Evolutionary conservation across 2,329 filamentous ascomycete species (phyloP).

Genomic region (Coleophoma cylindrospora): DNA sequence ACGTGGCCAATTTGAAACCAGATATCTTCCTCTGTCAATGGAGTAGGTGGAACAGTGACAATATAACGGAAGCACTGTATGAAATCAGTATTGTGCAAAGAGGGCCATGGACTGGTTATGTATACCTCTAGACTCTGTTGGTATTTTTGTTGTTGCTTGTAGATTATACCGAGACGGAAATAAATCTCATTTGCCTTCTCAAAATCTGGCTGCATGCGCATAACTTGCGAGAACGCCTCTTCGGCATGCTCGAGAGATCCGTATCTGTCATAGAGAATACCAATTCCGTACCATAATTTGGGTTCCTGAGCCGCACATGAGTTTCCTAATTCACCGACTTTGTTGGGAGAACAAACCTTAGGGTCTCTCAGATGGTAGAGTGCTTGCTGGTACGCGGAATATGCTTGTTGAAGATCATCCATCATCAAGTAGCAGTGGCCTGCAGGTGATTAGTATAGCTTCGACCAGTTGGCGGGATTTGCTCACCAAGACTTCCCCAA

Average conservation of each 20-base stretch:
- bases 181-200: slow-evolving; percentile 99
- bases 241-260: slow-evolving; percentile 95
- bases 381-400: slow-evolving; percentile 93
- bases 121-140: slow-evolving; percentile 82
- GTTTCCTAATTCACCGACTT: slow-evolving; percentile 2
- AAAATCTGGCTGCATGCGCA: slow-evolving; percentile 96
- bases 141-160: slow-evolving; percentile 97
- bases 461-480: background rate
- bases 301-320: slow-evolving; percentile 60
- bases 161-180: slow-evolving; percentile 97
- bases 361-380: slow-evolving; percentile 89
- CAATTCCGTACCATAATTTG: slow-evolving; percentile 98
- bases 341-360: slow-evolving; percentile 53
- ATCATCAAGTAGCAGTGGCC: slow-evolving; percentile 99
- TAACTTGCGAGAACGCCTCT: slow-evolving; percentile 96
- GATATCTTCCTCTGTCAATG: slow-evolving; percentile 94
- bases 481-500: slow-evolving; percentile 87
- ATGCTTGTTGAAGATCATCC: slow-evolving; percentile 95
- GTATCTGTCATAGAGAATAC: slow-evolving; percentile 94
- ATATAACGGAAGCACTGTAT: slow-evolving; percentile 95
- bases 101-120: slow-evolving; percentile 11
- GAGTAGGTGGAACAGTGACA: slow-evolving; percentile 84
- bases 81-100: slow-evolving; percentile 7
- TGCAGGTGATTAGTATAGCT: slow-evolving; percentile 29
- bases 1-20: slow-evolving; percentile 99